Evolutionary conservation across 1,284 basidiomycete genomes (phyloP), one percentile per base, ranked within the genome.

Genomic region (Ceratorhiza oryzae-sativae): DNA sequence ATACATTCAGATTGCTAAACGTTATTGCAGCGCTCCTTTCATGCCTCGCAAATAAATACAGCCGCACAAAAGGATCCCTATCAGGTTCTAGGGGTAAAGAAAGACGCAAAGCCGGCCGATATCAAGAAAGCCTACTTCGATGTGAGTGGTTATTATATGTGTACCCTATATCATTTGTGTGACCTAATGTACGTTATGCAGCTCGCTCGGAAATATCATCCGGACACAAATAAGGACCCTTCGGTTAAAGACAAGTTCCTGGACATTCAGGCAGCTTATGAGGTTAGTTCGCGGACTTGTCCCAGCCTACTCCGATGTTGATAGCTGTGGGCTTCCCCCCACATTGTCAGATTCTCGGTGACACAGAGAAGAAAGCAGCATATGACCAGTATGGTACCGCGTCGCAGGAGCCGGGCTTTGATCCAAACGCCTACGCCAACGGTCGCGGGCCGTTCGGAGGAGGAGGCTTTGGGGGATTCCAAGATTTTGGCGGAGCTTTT

Each of bases 51-150:
- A 15, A 80, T 84, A 18, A 80, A 82, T 53, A 79, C 78, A 72
- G 89, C 88, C 1, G 78, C 81, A 6, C 79, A 87, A n/a, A 97
- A 95, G 80, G 90, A 95, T 79, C 97, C 97, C 0, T 99, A 99
- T 80, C 82, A 92, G 53, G 90, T 94, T 20, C 83, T 99, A 9
- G 97, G 97, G 32, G 92, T 99, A 13, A 87, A 86, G 76, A 89
- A 90, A 77, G 94, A 96, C 80, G 93, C 97, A 55, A 86, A 88
- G 30, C 80, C 89, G 20, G 88, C 90, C 51, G 95, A 99, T 76
- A 98, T 99, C 79, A 99, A 99, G 86, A 97, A 97, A 81, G 87
- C 88, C 0, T 99, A 99, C 81, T 99, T 98, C 80, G 86, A 90
- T 77, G 96, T 96, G 79, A 78, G 90, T 80, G 73, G 34, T 71